Percentiles rank a stretch among this genome's conserved stretches.
These are phyloP conservation scores for Metahyphopichia silvanorum DNA, from an alignment of 805 yeast genomes.

Conservation along the genomic window DNA sequence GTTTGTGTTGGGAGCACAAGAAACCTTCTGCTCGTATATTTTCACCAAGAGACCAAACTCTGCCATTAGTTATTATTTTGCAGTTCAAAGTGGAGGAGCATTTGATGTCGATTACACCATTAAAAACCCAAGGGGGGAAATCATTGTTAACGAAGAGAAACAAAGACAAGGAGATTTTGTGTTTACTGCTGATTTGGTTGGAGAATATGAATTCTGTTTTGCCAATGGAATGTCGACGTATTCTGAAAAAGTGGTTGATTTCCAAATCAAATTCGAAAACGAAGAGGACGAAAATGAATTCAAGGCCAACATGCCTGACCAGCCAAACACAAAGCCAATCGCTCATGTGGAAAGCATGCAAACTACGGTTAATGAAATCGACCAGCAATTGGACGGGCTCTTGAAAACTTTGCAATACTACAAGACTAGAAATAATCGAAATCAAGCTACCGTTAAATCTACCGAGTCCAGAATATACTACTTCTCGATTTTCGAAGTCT, in stretches of 20 bases:
- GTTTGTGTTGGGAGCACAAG: conserved; percentile 72
- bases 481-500: conserved; percentile 68
- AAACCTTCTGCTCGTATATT: conserved; percentile 66
- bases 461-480: conserved; percentile 78
- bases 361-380: conserved; percentile 55
- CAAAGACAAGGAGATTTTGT: conserved; percentile 80
- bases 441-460: conserved; percentile 81
- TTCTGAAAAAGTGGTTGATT: conserved; percentile 80
- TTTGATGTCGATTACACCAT: conserved; percentile 75
- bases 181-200: conserved; percentile 59
- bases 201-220: conserved; percentile 89
- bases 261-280: conserved; percentile 62
- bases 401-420: conserved; percentile 70
- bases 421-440: conserved; percentile 86
- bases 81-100: conserved; percentile 78
- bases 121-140: conserved; percentile 53
- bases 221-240: conserved; percentile 75
- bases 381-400: conserved; percentile 54
- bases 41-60: conserved; percentile 59
- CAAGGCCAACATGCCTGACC: conserved; percentile 60
- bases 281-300: conserved; percentile 34
- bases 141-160: conserved; percentile 52
- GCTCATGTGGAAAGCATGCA: conserved; percentile 54
- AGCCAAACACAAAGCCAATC: conserved; percentile 44
- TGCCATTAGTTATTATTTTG: conserved; percentile 72